Evolutionary conservation across 2,329 filamentous ascomycete species (phyloP).

Genomic region (Cordyceps farinosa): DNA sequence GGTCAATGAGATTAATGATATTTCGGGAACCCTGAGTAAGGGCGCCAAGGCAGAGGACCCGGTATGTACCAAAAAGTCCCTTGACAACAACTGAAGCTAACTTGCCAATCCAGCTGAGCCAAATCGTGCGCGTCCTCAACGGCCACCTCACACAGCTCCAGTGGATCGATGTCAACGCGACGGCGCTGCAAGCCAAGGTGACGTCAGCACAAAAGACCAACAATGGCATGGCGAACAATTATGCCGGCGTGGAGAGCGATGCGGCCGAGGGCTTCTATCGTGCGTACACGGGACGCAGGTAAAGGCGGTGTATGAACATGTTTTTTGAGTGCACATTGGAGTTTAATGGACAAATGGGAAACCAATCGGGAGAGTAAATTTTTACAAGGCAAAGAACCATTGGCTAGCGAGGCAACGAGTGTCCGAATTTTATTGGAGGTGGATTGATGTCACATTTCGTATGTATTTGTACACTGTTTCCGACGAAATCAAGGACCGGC

Average conservation of each 20-base stretch:
- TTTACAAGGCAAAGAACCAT: slow-evolving; percentile 2
- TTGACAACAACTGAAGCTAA: slow-evolving; percentile 25
- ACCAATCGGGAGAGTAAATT: slow-evolving; percentile 15
- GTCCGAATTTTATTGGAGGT: slow-evolving; percentile 6
- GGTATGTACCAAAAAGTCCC: slow-evolving; percentile 49
- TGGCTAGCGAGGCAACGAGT: background rate
- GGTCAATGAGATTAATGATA: slow-evolving; percentile 97
- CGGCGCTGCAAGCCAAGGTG: slow-evolving; percentile 78
- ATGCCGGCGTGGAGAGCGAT: slow-evolving; percentile 61
- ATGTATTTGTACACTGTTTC: slow-evolving; percentile 40
- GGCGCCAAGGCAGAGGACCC: slow-evolving; percentile 84
- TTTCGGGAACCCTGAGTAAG: slow-evolving; percentile 85
- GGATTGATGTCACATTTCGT: slow-evolving; percentile 21
- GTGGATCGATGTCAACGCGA: slow-evolving; percentile 84
- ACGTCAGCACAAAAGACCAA: slow-evolving; percentile 75
- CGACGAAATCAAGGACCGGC: slow-evolving; percentile 24
- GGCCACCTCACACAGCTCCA: slow-evolving; percentile 88
- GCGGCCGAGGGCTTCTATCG: slow-evolving; percentile 87
- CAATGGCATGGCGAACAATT: slow-evolving; percentile 55
- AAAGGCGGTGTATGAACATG: slow-evolving; percentile 17
- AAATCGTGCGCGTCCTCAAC: slow-evolving; percentile 94
- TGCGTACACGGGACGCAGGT: slow-evolving; percentile 76
- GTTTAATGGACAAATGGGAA: slow-evolving; percentile 13
- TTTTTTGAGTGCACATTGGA: slow-evolving; percentile 18
- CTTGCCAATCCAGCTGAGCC: slow-evolving; percentile 63